Base-by-base conservation (phyloP, 2,329 filamentous ascomycete genomes). In the Aureobasidium sp. region DNA sequence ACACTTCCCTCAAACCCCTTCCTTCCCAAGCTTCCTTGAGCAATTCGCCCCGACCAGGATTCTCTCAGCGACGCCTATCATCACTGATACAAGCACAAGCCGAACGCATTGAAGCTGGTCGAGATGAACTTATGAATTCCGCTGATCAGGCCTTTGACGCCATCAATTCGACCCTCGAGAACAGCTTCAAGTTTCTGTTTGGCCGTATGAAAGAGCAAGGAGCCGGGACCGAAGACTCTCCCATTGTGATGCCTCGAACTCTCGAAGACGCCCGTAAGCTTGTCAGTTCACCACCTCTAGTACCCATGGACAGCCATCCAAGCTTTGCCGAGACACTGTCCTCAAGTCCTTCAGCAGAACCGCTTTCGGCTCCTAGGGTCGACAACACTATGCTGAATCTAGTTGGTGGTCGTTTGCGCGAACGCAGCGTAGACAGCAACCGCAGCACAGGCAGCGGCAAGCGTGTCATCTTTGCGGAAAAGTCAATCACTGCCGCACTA, bases 131-230 rank as follows among this genome's bases (percentile, higher is more conserved):
- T 30, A 83, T 96, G 63, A 91, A 83, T 67, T 92, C 91, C 0
- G 94, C 94, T 11, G 94, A 99, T 70, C 91, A 96, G 72, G 84
- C 92, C 1, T 80, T 97, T 65, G 96, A 97, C 71, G 95, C 87
- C 39, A 96, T 99, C 66, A 90, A 93, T 65, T 92, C 83, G 69
- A 95, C 91, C 52, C 79, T 97, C 4, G 92, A 93, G 63, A 91
- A 90, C 69, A 97, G 91, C 71, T 95, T 97, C 76, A 94, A 91
- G 63, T 96, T 97, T 72, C 78, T 99, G 29, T 85, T 99, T 60
- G 93, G 93, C 16, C 90, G 91, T 67, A 80, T 97, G 25, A 90
- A 89, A 64, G 91, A 96, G 72, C 80, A 86, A 67, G 71, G 74
- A 2, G 74, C 75, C 32, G 73, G 75, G 6, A 74, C 76, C 27